Base-by-base conservation (phyloP, 495 filamentous ascomycete genomes). In the Penicillium paxilli region DNA sequence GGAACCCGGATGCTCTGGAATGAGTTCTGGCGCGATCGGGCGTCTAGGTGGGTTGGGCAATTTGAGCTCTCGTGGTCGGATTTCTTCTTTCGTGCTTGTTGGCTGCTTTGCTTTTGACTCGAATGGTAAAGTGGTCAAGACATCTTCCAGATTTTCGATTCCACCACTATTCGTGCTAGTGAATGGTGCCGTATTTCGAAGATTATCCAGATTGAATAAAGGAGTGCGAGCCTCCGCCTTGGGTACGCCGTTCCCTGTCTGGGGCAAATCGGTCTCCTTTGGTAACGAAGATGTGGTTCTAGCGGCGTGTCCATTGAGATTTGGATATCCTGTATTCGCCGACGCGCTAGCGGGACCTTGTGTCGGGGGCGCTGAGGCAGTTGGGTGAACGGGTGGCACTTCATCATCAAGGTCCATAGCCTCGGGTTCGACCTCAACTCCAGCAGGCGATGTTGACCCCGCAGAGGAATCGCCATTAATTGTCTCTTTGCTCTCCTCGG, bases 51-150 rank as follows among this genome's bases (percentile, higher is more conserved):
- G 76, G 10, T 75, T 67, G 0, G 91, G 91, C 7, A 89, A 78
- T 1, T 71, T 56, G 4, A 90, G 71, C 5, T 70, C 67, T 9
- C 72, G 67, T 4, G 71, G 64, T 0, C 57, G 72, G 16, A 64
- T 62, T 21, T 70, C 66, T 12, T 56, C 60, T 26, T 58, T 58
- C 5, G 60, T 59, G 10, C 65, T 60, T 21, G 49, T 64, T 12
- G 59, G 64, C 25, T 57, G 46, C 47, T 69, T 71, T 19, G 90
- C 64, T 24, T 77, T 72, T 37, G 88, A 92, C 52, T 85, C 70
- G 66, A 93, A 94, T 0, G 91, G 91, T 1, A 96, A 81, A 2
- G 75, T 85, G 6, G 80, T 72, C 21, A 76, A 77, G 30, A 96
- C 69, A 56, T 90, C 89, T 19, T 78, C 75, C 26, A 95, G 77